Evolutionary conservation across 305 asterid genomes (phyloP).

Genomic region (Withania somnifera): DNA sequence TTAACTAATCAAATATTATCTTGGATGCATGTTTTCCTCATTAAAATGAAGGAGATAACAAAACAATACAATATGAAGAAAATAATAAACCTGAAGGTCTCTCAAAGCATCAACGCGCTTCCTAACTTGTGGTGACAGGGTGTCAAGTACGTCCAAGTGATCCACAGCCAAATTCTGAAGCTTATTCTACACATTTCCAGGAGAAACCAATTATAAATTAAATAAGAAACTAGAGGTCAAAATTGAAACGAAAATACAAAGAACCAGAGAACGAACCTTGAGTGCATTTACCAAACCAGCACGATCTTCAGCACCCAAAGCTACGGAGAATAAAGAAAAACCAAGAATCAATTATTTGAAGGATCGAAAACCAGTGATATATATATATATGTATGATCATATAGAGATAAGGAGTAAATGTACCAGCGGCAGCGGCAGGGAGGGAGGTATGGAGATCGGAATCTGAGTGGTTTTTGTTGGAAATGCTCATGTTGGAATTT

Average conservation of each 20-base stretch:
- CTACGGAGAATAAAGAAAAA: constrained; percentile 19
- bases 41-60: too few species aligned
- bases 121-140: constrained; percentile 40
- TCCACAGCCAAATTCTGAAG: background rate
- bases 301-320: constrained; percentile 79
- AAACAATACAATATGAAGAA: too few species aligned
- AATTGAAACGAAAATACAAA: background rate
- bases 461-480: constrained; percentile 31
- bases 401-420: background rate
- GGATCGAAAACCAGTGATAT: background rate
- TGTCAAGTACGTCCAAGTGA: constrained; percentile 31
- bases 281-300: constrained; percentile 63
- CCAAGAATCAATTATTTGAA: constrained; percentile 10
- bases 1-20: background rate
- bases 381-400: background rate
- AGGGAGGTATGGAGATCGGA: constrained; percentile 50
- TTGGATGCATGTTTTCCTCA: background rate
- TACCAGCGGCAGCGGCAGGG: constrained; percentile 87
- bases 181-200: background rate
- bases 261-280: constrained; percentile 29
- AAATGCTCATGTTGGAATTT: constrained; percentile 21
- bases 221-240: background rate
- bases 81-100: constrained; percentile 38
- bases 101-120: constrained; percentile 43
- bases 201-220: background rate